Conservation (phyloP, 148 eudicot genomes). For the Oxyria digyna region DNA sequence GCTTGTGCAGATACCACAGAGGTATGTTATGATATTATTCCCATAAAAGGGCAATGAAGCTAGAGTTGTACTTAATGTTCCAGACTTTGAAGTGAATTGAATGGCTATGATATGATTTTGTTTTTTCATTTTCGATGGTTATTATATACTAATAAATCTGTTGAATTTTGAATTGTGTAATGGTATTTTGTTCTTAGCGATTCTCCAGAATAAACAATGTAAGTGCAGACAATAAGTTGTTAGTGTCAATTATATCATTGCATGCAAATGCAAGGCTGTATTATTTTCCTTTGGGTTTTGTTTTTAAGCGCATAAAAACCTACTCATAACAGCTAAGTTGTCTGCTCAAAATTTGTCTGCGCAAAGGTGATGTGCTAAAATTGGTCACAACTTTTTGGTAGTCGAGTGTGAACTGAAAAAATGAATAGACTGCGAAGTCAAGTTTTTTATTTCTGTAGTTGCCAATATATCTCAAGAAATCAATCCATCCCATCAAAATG, state of each 20-base stretch:
- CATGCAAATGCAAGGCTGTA: background rate
- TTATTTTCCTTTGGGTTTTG: background rate
- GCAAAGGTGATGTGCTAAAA: too few relatives aligned
- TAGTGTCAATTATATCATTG: too few relatives aligned
- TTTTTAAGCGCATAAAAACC: too few relatives aligned
- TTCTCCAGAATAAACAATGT: background rate
- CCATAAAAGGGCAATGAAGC: background rate
- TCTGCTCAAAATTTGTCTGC: too few relatives aligned
- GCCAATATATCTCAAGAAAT: too few relatives aligned
- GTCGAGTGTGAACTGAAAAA: too few relatives aligned
- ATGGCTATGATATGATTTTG: background rate
- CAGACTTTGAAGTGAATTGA: background rate
- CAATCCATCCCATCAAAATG: too few relatives aligned
- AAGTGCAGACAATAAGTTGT: too few relatives aligned
- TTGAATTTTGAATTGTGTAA: background rate
- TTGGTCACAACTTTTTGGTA: too few relatives aligned
- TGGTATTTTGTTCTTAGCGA: background rate
- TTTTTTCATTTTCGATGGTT: background rate
- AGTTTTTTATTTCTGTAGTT: too few relatives aligned
- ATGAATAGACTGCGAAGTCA: too few relatives aligned
- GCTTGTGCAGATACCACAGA: background rate
- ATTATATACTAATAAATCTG: background rate
- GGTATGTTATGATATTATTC: background rate
- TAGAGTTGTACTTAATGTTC: background rate
- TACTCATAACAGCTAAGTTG: too few relatives aligned